Percentiles rank a stretch among this genome's conserved stretches.
Evolutionary conservation across 2,329 filamentous ascomycete genomes (phyloP).

Genomic region (Trichothecium roseum): DNA sequence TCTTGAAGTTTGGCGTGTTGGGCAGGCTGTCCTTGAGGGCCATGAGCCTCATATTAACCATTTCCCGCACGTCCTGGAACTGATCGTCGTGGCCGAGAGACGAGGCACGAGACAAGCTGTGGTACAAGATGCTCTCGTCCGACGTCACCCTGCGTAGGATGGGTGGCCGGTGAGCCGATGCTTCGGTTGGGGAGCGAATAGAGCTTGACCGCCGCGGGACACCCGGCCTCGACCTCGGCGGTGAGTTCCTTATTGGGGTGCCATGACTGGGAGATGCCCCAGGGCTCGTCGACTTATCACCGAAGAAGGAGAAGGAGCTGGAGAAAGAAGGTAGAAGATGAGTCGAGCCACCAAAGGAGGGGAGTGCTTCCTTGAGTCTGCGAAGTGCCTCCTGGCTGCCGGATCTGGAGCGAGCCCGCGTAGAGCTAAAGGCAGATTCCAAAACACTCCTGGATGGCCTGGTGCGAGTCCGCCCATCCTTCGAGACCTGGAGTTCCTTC

Average conservation of each 20-base stretch:
- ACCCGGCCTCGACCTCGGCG: background rate
- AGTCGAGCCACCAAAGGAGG: conserved; percentile 31
- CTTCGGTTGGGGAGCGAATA: background rate
- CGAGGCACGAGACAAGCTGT: conserved; percentile 66
- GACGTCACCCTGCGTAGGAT: conserved; percentile 23
- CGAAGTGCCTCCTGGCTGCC: conserved; percentile 47
- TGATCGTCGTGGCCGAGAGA: conserved; percentile 75
- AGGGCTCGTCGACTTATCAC: conserved; percentile 10
- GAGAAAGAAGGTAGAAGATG: conserved; percentile 31
- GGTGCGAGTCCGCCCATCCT: background rate
- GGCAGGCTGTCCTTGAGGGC: conserved; percentile 82
- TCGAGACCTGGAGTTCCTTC: conserved; percentile 4
- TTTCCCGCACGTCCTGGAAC: conserved; percentile 70
- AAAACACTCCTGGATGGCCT: conserved; percentile 19
- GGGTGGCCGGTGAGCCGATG: conserved; percentile 12
- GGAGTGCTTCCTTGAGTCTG: conserved; percentile 44
- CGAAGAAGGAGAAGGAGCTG: conserved; percentile 25
- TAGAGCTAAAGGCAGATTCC: conserved; percentile 34
- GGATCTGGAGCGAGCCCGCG: conserved; percentile 41
- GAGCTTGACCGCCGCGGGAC: conserved; percentile 1
- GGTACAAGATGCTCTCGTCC: conserved; percentile 69
- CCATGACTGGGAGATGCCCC: background rate
- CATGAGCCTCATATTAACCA: conserved; percentile 82
- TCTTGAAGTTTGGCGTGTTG: conserved; percentile 67
- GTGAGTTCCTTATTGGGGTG: background rate